Base-by-base conservation (phyloP, 352 stramenopile species). In the Phytopythium chamaehyphon region DNA sequence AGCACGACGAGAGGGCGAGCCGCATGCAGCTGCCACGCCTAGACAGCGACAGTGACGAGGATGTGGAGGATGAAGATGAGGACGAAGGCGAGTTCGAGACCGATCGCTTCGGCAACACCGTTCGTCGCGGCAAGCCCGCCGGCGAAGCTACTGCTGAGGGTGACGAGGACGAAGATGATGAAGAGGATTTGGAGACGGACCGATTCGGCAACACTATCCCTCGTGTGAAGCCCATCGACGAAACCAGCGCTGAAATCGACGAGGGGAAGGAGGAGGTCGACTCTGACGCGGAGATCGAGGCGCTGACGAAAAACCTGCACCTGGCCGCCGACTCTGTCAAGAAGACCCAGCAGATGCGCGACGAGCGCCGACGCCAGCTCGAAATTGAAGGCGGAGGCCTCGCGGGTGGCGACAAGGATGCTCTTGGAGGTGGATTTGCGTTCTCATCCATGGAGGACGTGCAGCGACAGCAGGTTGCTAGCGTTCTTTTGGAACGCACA, bases 371-470 rank as follows among this genome's bases (percentile, higher is more conserved):
- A 21, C 35, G 46, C 7, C 42, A 35, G 2, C 51, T 65, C 26
- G 69, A 46, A 10, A 35, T 56, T 10, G 60, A 64, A 12, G 57
- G 28, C 31, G 64, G 61, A 1, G 62, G 59, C 18, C 56, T 73
- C 21, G 40, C 57, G 10, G 42, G 54, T 15, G 47, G 47, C 47
- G 47, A 44, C 21, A 19, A 23, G 31, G 47, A 53, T 6, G 47
- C 10, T 23, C 14, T 44, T 3, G 35, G 47, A 8, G 59, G 73
- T 38, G 52, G 55, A 21, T 87, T 83, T 45, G 64, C 76, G 2
- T 76, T 75, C 46, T 66, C 74, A 11, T 88, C 79, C 14, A 93
- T 93, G 82, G 73, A 81, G 39, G 77, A 89, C 46, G 71, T 89
- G 31, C 58, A 75, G 31, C 62, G 61, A 2, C 75, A 86, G 54